phyloP scores from a whole-genome alignment of 805 yeast species.

The Yarrowia osloensis region DNA sequence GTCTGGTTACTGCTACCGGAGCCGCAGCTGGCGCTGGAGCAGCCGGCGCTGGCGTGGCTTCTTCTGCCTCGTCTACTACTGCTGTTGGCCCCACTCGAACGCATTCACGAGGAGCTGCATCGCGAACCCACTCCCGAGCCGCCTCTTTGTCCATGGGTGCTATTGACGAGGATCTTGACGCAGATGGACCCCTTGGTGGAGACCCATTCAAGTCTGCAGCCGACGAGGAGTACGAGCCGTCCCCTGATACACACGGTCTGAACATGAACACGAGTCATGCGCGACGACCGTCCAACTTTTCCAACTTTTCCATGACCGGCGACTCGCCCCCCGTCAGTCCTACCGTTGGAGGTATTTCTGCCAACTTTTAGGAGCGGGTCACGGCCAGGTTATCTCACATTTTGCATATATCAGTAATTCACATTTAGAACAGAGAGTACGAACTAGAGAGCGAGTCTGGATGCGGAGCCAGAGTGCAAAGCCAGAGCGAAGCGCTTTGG shows the following conservation, averaged over 20 bases:
- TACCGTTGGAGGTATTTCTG: conserved; percentile 7
- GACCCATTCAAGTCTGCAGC: conserved; percentile 14
- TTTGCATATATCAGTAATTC: conserved; percentile 4
- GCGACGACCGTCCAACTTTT: neutral
- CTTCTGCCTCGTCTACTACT: neutral
- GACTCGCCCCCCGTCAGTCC: conserved; percentile 22
- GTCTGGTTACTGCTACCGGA: neutral
- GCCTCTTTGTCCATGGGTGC: conserved; percentile 21
- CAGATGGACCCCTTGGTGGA: neutral
- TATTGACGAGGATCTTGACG: conserved; percentile 4
- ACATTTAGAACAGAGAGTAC: neutral
- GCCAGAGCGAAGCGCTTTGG: no score
- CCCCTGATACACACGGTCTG: conserved; percentile 13
- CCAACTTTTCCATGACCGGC: conserved; percentile 5
- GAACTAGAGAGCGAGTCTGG: no score
- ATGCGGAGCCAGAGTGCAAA: no score
- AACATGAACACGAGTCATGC: neutral
- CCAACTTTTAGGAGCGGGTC: neutral
- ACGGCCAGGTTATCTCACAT: neutral
- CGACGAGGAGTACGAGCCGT: conserved; percentile 2
- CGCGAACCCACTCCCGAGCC: conserved; percentile 5
- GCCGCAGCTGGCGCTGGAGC: neutral
- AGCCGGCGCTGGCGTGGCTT: neutral
- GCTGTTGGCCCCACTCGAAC: conserved; percentile 12
- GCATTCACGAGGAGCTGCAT: neutral